phyloP scores from a whole-genome alignment of 441 rosid species.

The California macrophylla region DNA sequence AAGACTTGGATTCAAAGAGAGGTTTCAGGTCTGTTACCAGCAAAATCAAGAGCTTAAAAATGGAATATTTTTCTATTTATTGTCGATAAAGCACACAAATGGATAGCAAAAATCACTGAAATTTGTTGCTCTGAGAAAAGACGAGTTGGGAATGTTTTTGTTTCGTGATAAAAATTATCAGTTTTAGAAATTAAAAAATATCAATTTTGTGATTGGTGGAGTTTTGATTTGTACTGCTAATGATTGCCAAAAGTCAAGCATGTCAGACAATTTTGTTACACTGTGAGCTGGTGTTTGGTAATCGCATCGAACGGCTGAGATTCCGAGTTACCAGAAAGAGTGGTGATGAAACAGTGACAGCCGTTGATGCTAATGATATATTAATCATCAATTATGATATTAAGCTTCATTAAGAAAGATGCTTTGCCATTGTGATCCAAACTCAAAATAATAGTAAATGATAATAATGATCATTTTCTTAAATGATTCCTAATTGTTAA shows the following conservation, averaged over 20 bases:
- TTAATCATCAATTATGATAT: not conserved
- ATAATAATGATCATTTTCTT: not conserved
- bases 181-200: not conserved
- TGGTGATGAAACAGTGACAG: not conserved
- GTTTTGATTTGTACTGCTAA: constrained; percentile 17
- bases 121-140: not conserved
- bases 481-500: not conserved
- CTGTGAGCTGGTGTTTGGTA: not conserved
- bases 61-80: not conserved
- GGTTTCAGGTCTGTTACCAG: constrained; percentile 25
- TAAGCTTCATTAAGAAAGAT: not conserved
- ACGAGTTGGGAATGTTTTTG: constrained; percentile 5
- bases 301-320: not conserved
- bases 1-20: constrained; percentile 86
- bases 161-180: constrained; percentile 7
- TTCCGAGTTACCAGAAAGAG: not conserved
- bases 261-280: constrained; percentile 1
- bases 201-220: not conserved
- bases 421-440: no score
- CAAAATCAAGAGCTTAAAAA: constrained; percentile 11
- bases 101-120: not conserved
- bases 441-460: not conserved
- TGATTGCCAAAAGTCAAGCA: constrained; percentile 16
- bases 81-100: constrained; percentile 7
- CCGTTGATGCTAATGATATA: not conserved